A percentile compares a stretch with the other conserved stretches of the same genome.
Evolutionary conservation across 495 filamentous ascomycete species (phyloP).

Genomic region (Penicillium taxi): DNA sequence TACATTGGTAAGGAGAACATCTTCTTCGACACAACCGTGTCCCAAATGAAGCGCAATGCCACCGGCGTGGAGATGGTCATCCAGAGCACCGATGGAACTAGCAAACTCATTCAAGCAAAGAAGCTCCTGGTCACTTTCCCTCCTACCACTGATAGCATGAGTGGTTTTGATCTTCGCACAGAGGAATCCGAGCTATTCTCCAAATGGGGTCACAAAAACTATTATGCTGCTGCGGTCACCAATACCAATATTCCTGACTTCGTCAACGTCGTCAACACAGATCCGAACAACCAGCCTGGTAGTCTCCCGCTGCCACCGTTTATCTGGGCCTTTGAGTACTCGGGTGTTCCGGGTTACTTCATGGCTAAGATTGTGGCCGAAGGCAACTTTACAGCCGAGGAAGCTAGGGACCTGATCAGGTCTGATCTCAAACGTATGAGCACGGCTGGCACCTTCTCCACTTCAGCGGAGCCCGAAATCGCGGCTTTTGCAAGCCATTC

Average conservation of each 20-base stretch:
- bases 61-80: conserved; percentile 13
- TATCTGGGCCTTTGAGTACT: conserved; percentile 8
- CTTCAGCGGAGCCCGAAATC: conserved; percentile 16
- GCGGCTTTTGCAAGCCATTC: conserved; percentile 15
- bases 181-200: conserved; percentile 32
- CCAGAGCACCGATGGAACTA: conserved; percentile 24
- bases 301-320: conserved; percentile 13
- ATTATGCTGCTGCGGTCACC: conserved; percentile 15
- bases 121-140: conserved; percentile 38
- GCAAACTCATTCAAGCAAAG: conserved; percentile 34
- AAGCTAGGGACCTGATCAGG: conserved; percentile 6
- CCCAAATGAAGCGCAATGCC: conserved; percentile 3
- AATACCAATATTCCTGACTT: conserved; percentile 10
- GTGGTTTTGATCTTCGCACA: conserved; percentile 25
- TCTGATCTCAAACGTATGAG: conserved; percentile 11
- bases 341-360: conserved; percentile 9
- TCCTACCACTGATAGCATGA: conserved; percentile 20
- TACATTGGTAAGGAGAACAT: conserved; percentile 5
- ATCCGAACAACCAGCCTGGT: conserved; percentile 9
- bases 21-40: conserved; percentile 7
- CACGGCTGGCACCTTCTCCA: conserved; percentile 7
- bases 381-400: conserved; percentile 5
- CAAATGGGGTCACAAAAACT: conserved; percentile 23
- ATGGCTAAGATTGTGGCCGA: conserved; percentile 9
- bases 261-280: conserved; percentile 7